Base-by-base conservation (phyloP, 306 rosid genomes). In the Vicia sativa region DNA sequence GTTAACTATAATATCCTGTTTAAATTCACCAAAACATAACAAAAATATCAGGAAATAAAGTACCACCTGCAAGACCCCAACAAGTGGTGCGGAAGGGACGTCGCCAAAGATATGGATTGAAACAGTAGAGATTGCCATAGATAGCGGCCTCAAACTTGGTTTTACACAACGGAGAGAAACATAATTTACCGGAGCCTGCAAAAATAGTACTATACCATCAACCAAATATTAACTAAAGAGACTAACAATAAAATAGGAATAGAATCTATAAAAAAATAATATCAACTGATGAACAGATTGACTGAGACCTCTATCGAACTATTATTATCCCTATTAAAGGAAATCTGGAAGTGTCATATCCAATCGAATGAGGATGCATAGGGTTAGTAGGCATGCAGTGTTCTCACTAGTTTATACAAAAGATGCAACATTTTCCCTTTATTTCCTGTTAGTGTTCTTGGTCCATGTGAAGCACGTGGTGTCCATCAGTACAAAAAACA, bases 21-120 rank as follows among this genome's bases (percentile, higher is more conserved):
- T 43, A 28, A 23, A 21, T 52, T 11, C 58, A 52, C 52, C 52
- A 37, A 53, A 70, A 19, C 19, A 42, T 10, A 61, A 16, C 28
- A 50, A 78, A 29, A 35, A 34, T 14, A 61, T 66, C 64, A 49
- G 70, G 63, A 59, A 73, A 74, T 68, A 74, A 16, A 61, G 71
- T 70, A 44, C 79, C 61, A 92, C 98, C 96, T 92, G 96, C 62
- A 92, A 79, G 67, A 86, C 48, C 67, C 98, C 98, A 62, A 90
- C 96, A n/a, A 93, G 97, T 35, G 98, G 98, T 31, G 98, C 71
- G 54, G 98, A 93, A 62, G 98, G 96, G 70, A 93, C 97, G 67
- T 90, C 98, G 28, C 98, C 98, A 74, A 90, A 85, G 45, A 93
- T 48, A 71, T 93, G 97, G 80, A 93, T 90, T 31, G 95, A 80